phyloP scores from a whole-genome alignment of 805 yeast species.

The Isabelozyma rhagii region DNA sequence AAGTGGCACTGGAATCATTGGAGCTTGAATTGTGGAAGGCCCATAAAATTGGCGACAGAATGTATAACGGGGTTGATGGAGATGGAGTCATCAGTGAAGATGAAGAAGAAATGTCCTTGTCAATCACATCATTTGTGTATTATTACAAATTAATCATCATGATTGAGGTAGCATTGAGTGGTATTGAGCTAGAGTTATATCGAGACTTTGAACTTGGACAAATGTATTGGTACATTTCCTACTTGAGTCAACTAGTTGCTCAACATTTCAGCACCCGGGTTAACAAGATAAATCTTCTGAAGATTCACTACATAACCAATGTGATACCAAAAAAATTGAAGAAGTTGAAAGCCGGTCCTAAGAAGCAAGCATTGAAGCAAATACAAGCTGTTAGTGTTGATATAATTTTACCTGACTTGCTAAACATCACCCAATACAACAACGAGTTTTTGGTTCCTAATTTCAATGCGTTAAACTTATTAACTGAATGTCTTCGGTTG shows the following conservation, averaged over 20 bases:
- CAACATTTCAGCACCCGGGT: slow-evolving; percentile 46
- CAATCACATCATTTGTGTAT: slow-evolving; percentile 69
- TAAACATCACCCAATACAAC: slow-evolving; percentile 19
- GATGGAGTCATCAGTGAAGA: slow-evolving; percentile 6
- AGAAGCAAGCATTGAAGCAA: slow-evolving; percentile 35
- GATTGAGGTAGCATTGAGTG: slow-evolving; percentile 68
- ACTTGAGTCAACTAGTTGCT: slow-evolving; percentile 37
- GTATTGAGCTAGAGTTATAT: slow-evolving; percentile 73
- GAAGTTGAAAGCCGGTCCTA: slow-evolving; percentile 49
- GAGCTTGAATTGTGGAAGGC: slow-evolving; percentile 46
- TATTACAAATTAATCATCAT: slow-evolving; percentile 64
- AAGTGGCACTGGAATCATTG: slow-evolving; percentile 65
- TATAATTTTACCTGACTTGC: slow-evolving; percentile 32
- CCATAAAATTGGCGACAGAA: slow-evolving; percentile 36
- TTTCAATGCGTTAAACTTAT: slow-evolving; percentile 11
- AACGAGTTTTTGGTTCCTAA: slow-evolving; percentile 15
- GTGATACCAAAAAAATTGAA: slow-evolving; percentile 38
- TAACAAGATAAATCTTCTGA: slow-evolving; percentile 26
- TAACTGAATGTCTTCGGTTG: slow-evolving; percentile 18
- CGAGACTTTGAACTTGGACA: slow-evolving; percentile 64
- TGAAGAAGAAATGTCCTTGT: slow-evolving; percentile 48
- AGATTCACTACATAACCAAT: slow-evolving; percentile 30
- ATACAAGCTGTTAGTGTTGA: slow-evolving; percentile 28
- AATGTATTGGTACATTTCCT: slow-evolving; percentile 66
- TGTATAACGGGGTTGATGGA: slow-evolving; percentile 6